Evolutionary conservation across 2,329 filamentous ascomycete genomes (phyloP).

Genomic region (Ophiocordyceps robertsii): DNA sequence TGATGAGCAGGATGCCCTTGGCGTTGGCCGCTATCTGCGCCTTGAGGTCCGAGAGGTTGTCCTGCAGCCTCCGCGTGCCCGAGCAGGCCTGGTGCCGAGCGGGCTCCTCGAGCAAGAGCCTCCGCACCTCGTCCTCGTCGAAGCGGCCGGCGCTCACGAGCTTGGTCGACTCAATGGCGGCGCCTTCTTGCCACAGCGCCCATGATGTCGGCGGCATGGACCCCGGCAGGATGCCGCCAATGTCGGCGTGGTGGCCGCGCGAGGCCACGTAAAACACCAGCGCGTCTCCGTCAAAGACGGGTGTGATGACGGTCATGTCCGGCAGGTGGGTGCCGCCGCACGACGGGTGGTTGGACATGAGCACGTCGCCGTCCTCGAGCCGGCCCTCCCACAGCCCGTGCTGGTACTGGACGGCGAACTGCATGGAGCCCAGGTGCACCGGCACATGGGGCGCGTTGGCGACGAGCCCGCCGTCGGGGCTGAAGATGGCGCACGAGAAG

Average conservation of each 20-base stretch:
- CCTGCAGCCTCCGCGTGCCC: conserved; percentile 64
- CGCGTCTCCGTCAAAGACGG: conserved; percentile 27
- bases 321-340: conserved; percentile 24
- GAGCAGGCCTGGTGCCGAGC: conserved; percentile 63
- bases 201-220: conserved; percentile 70
- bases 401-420: conserved; percentile 59
- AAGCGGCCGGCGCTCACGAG: conserved; percentile 66
- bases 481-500: conserved; percentile 71
- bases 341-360: conserved; percentile 19
- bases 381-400: conserved; percentile 49
- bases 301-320: conserved; percentile 23
- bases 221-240: conserved; percentile 69
- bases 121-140: conserved; percentile 61
- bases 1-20: conserved; percentile 70
- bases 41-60: conserved; percentile 79
- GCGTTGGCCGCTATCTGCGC: conserved; percentile 80
- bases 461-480: conserved; percentile 58
- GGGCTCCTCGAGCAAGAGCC: conserved; percentile 60
- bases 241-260: conserved; percentile 32
- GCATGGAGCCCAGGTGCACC: conserved; percentile 66
- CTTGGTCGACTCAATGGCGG: conserved; percentile 52
- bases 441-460: conserved; percentile 66
- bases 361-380: conserved; percentile 20
- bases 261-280: conserved; percentile 43
- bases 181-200: conserved; percentile 51